These are phyloP conservation scores for Globisporangium radiosum DNA, from an alignment of 352 stramenopile genomes.

Conservation along the genomic window DNA sequence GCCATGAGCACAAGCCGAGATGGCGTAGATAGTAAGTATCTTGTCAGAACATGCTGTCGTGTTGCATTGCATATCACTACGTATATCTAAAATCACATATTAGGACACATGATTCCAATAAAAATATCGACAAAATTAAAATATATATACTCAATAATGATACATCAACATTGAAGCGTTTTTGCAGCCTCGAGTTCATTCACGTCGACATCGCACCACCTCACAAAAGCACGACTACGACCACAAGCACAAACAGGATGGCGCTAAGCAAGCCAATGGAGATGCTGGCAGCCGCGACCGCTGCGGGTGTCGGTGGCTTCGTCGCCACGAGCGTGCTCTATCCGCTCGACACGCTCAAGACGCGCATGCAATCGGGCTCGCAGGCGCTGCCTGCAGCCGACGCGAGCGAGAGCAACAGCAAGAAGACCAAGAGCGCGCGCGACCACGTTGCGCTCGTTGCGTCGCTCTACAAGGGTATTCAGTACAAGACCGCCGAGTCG, in stretches of 20 bases:
- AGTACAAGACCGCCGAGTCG: constrained; percentile 82
- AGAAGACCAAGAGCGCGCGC: constrained; percentile 19
- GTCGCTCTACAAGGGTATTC: constrained; percentile 75
- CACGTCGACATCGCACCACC: not conserved
- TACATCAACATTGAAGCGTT: too few species aligned
- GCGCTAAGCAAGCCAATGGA: constrained; percentile 81
- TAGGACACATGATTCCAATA: too few species aligned
- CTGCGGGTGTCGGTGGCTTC: constrained; percentile 70
- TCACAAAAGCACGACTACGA: not conserved
- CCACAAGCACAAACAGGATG: constrained; percentile 16
- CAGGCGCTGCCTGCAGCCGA: constrained; percentile 41
- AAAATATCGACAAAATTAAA: too few species aligned
- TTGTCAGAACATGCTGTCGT: too few species aligned
- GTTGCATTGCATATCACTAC: too few species aligned
- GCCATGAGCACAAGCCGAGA: too few species aligned
- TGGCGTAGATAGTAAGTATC: too few species aligned
- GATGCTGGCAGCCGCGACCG: constrained; percentile 70
- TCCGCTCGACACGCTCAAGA: constrained; percentile 86
- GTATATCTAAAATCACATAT: too few species aligned
- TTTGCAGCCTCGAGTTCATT: not conserved
- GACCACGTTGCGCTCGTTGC: constrained; percentile 36
- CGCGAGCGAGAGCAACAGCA: constrained; percentile 8
- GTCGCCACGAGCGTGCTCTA: constrained; percentile 74
- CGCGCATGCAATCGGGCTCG: constrained; percentile 76
- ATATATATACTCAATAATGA: too few species aligned